Evolutionary conservation across 768 basidiomycete genomes (phyloP), one percentile per base, ranked within the genome.

Genomic region (Daedaleopsis sinensis): DNA sequence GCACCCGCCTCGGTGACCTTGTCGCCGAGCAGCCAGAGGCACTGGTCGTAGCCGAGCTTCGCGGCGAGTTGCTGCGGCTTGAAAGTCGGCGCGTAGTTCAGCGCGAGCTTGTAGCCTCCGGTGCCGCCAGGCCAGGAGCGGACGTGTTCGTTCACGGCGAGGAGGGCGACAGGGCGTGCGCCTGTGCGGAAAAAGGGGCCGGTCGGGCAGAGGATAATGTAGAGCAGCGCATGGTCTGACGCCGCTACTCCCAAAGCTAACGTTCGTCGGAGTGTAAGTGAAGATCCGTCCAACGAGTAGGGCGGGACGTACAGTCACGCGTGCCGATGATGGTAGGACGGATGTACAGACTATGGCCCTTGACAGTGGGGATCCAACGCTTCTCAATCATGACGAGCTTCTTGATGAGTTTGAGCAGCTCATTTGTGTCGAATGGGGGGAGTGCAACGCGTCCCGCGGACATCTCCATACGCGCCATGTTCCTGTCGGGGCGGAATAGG

Each of bases 341-440:
- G 65, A 97, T 84, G 78, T 96, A 98, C 38, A 98, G 78, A 59
- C 89, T 92, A 73, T 92, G 85, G 15, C 90, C 94, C 1, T 84
- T 79, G 13, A 78, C 73, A 1, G 78, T 75, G 3, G 94, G 95
- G 36, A 97, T 93, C 94, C 95, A 97, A 12, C 88, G 84, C n/a
- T 79, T 73, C 47, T 98, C 95, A 49, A 90, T 64, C 44, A 71
- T 57, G 52, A 91, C 85, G 60, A 98, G 83, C 51, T 82, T 82
- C 73, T 90, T 88, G 71, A 87, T 79, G 55, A 86, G 76, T 46
- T 75, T 74, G 42, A 82, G 77, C 35, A 86, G 75, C 38, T 75
- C 75, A 44, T 81, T 76, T 0, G 78, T 77, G 58, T 83, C 73
- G 67, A 84, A 81, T 15, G 76, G 71, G 1, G 91, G 92, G 16